Evolutionary conservation across 2,329 filamentous ascomycete species (phyloP).

Genomic region (Ophiostoma fasciatum): DNA sequence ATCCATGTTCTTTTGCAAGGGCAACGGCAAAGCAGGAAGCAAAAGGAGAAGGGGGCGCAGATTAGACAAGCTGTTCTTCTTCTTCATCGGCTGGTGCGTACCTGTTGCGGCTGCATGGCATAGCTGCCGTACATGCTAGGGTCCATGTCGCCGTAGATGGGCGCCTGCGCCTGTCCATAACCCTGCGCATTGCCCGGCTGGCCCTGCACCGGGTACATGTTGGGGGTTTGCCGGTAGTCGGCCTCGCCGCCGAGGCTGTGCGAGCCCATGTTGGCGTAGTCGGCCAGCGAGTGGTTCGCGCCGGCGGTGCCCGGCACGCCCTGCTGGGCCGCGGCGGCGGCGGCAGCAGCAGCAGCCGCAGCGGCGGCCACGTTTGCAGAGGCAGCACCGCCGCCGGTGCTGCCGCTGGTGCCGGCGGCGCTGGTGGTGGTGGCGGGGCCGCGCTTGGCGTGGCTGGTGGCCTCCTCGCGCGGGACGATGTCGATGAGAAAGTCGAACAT

Average conservation of each 20-base stretch:
- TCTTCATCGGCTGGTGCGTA: constrained; percentile 21
- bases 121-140: constrained; percentile 69
- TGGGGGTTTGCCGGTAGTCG: constrained; percentile 64
- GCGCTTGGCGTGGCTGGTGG: constrained; percentile 70
- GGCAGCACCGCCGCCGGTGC: constrained; percentile 31
- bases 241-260: constrained; percentile 53
- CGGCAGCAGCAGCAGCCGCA: constrained; percentile 19
- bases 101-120: constrained; percentile 69
- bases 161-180: constrained; percentile 63
- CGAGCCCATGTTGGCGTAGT: constrained; percentile 41
- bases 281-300: constrained; percentile 39
- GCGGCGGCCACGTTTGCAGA: constrained; percentile 25
- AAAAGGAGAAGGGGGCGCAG: neutral
- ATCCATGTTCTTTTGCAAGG: too few species aligned
- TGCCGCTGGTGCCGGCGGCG: constrained; percentile 7
- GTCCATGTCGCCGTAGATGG: constrained; percentile 70
- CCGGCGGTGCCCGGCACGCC: constrained; percentile 25
- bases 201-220: constrained; percentile 71
- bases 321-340: constrained; percentile 32
- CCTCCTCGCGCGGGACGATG: constrained; percentile 93
- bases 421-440: constrained; percentile 29
- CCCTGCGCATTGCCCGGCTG: constrained; percentile 55
- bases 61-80: too few species aligned
- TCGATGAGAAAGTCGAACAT: constrained; percentile 99
- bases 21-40: neutral